These are phyloP conservation scores for Bocquillonia castaneifolia DNA, from an alignment of 441 rosid species.

Conservation along the genomic window DNA sequence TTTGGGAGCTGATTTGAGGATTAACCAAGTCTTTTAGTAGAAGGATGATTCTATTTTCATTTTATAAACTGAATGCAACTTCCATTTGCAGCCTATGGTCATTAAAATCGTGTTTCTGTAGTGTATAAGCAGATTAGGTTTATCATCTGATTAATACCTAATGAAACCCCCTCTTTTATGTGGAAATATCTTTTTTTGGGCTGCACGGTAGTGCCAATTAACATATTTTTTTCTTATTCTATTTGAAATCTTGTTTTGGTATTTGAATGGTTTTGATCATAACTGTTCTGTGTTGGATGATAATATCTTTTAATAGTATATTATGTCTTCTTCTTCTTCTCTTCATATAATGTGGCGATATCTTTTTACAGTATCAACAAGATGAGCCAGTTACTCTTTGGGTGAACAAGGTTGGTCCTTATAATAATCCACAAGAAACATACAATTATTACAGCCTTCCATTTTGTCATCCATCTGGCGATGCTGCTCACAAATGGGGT, in stretches of 20 bases:
- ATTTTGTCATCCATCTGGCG: slow-evolving; percentile 62
- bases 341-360: neutral
- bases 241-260: neutral
- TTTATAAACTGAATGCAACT: neutral
- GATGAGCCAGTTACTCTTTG: slow-evolving; percentile 85
- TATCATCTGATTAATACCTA: neutral
- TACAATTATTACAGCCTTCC: slow-evolving; percentile 99
- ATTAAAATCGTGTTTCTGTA: neutral
- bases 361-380: slow-evolving; percentile 63
- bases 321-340: neutral
- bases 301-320: neutral
- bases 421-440: slow-evolving; percentile 99
- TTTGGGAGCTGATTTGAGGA: neutral
- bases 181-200: neutral
- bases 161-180: neutral
- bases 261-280: neutral
- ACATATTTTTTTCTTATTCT: neutral
- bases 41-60: neutral
- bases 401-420: slow-evolving; percentile 99
- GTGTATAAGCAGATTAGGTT: neutral
- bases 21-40: neutral
- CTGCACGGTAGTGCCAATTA: neutral
- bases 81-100: neutral
- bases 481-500: slow-evolving; percentile 93
- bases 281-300: neutral